These are phyloP conservation scores for Trichoderma sp. DNA, from an alignment of 2,329 filamentous ascomycete genomes.

Conservation along the genomic window DNA sequence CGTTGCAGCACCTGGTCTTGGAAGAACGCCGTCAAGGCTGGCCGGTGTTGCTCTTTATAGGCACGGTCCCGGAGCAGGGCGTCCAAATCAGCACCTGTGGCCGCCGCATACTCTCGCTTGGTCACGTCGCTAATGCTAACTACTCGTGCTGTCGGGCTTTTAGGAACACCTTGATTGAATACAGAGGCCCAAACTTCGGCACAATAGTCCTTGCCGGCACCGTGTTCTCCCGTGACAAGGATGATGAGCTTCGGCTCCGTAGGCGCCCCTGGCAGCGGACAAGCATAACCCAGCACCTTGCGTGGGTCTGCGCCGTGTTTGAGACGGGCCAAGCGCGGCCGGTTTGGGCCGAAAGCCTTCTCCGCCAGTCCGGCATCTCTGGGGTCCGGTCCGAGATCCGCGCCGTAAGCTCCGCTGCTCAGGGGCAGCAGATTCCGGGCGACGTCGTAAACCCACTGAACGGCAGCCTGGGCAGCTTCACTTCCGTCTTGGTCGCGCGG, in stretches of 20 bases:
- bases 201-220: conserved; percentile 60
- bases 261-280: conserved; percentile 45
- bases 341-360: conserved; percentile 57
- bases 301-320: conserved; percentile 49
- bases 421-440: conserved; percentile 45
- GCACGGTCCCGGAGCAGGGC: conserved; percentile 50
- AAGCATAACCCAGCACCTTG: conserved; percentile 53
- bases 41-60: conserved; percentile 61
- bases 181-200: conserved; percentile 49
- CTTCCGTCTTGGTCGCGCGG: conserved; percentile 49
- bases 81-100: conserved; percentile 44
- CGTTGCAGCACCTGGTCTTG: conserved; percentile 40
- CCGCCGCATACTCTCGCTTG: conserved; percentile 55
- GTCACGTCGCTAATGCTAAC: conserved; percentile 56
- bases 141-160: conserved; percentile 36
- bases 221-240: conserved; percentile 53
- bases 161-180: conserved; percentile 31
- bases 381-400: conserved; percentile 61
- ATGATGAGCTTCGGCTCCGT: conserved; percentile 47
- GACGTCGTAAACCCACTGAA: conserved; percentile 57
- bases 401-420: conserved; percentile 52
- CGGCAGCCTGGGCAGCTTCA: conserved; percentile 34
- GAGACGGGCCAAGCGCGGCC: conserved; percentile 45
- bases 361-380: conserved; percentile 50
- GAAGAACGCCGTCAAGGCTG: conserved; percentile 51